Evolutionary conservation across 164 flowering plant genomes (phyloP).

Genomic region (Kingdonia uniflora): DNA sequence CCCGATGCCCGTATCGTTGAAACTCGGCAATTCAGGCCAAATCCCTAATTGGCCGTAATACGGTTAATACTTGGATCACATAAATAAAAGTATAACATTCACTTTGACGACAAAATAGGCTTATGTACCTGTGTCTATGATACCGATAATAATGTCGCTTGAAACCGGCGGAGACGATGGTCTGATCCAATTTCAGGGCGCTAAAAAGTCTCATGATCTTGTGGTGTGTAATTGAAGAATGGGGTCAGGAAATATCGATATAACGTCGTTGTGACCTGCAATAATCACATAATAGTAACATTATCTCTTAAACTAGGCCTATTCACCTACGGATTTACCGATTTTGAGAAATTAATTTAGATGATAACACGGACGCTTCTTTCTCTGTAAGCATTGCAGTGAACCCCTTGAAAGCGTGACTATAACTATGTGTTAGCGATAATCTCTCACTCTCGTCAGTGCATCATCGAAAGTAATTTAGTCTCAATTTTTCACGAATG

Average conservation of each 20-base stretch:
- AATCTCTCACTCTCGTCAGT: constrained; percentile 46
- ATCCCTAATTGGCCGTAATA: too few relatives aligned
- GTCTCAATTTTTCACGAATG: too few relatives aligned
- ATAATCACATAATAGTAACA: not conserved
- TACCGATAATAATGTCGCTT: constrained; percentile 17
- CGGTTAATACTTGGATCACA: too few relatives aligned
- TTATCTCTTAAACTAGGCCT: too few relatives aligned
- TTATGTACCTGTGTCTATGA: constrained; percentile 33
- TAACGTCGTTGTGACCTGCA: constrained; percentile 32
- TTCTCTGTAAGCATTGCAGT: constrained; percentile 69
- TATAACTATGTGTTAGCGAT: constrained; percentile 43
- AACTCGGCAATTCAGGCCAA: constrained; percentile 82
- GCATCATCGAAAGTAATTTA: constrained; percentile 9
- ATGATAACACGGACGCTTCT: constrained; percentile 62
- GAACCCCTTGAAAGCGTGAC: constrained; percentile 71
- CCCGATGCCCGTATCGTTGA: constrained; percentile 53
- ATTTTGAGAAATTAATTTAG: constrained; percentile 21
- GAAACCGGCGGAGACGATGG: not conserved
- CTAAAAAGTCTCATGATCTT: constrained; percentile 27
- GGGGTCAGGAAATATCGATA: constrained; percentile 24
- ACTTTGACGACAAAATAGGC: too few relatives aligned
- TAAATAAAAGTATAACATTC: too few relatives aligned
- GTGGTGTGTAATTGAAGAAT: constrained; percentile 24
- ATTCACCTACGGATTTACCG: too few relatives aligned
- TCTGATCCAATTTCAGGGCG: constrained; percentile 5